Percentiles rank a stretch among this genome's conserved stretches.
Conservation (phyloP, 2,329 filamentous ascomycete species). For the Clonostachys sp. region DNA sequence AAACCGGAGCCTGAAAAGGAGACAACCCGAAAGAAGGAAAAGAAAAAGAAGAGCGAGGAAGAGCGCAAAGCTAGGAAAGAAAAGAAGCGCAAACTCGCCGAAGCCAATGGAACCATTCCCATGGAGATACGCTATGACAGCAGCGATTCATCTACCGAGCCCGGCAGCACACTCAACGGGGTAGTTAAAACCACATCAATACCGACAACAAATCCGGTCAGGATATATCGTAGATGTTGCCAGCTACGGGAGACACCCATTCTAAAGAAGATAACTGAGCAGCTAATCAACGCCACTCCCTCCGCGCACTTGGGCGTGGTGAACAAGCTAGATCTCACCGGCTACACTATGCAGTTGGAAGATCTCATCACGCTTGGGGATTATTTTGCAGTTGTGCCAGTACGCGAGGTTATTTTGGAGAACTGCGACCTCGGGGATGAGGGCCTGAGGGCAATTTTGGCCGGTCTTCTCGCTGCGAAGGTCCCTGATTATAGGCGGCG, state of each 20-base stretch:
- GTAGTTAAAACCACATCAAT: constrained; percentile 22
- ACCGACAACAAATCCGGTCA: constrained; percentile 84
- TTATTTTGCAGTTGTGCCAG: constrained; percentile 88
- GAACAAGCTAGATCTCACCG: constrained; percentile 75
- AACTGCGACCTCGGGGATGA: constrained; percentile 86
- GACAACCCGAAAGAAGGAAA: constrained; percentile 75
- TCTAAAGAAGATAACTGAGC: constrained; percentile 85
- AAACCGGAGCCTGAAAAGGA: constrained; percentile 15
- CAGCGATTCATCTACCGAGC: constrained; percentile 49
- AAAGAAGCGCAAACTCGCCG: constrained; percentile 76
- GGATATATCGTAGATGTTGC: constrained; percentile 92
- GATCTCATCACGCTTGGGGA: constrained; percentile 88
- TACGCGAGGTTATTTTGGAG: constrained; percentile 81
- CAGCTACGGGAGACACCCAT: constrained; percentile 91
- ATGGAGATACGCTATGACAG: constrained; percentile 75
- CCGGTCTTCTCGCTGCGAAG: constrained; percentile 78
- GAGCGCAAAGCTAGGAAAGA: constrained; percentile 91
- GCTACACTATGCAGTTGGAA: constrained; percentile 75
- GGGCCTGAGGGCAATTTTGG: constrained; percentile 79
- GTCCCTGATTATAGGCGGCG: constrained; percentile 53
- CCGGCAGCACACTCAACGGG: constrained; percentile 7
- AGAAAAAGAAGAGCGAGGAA: constrained; percentile 92
- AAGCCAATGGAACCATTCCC: constrained; percentile 82
- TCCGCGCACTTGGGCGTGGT: constrained; percentile 70
- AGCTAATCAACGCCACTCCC: constrained; percentile 69